phyloP scores from a whole-genome alignment of 2,329 filamentous ascomycete genomes.

The Trichoderma koningii region DNA sequence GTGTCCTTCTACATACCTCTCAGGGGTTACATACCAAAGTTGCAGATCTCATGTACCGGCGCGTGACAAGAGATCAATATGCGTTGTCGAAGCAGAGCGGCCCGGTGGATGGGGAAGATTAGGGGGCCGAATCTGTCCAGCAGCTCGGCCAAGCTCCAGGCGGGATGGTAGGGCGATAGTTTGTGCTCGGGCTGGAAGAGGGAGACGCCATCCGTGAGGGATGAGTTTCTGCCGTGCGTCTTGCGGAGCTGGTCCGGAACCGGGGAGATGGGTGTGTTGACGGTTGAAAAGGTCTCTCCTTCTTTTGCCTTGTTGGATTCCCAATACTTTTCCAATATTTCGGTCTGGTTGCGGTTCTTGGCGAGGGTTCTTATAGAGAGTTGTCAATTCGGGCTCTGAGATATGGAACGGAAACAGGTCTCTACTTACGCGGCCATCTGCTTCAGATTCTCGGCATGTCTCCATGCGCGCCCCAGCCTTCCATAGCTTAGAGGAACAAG shows the following conservation, averaged over 20 bases:
- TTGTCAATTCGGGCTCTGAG: slow-evolving; percentile 31
- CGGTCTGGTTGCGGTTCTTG: slow-evolving; percentile 62
- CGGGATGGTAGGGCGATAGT: slow-evolving; percentile 79
- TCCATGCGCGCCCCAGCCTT: slow-evolving; percentile 83
- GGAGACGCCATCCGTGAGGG: slow-evolving; percentile 62
- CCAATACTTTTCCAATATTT: slow-evolving; percentile 80
- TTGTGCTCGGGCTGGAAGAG: slow-evolving; percentile 63
- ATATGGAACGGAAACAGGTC: not conserved
- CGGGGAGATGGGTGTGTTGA: slow-evolving; percentile 42
- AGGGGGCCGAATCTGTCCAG: slow-evolving; percentile 86
- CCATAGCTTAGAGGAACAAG: slow-evolving; percentile 85
- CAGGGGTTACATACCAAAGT: slow-evolving; percentile 66
- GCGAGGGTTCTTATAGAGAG: slow-evolving; percentile 56
- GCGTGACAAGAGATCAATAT: slow-evolving; percentile 85
- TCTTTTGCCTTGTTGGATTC: slow-evolving; percentile 50
- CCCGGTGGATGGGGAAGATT: slow-evolving; percentile 87
- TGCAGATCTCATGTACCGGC: slow-evolving; percentile 81
- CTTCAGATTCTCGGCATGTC: slow-evolving; percentile 76
- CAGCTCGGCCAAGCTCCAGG: slow-evolving; percentile 75
- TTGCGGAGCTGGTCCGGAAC: slow-evolving; percentile 38
- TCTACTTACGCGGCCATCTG: slow-evolving; percentile 66
- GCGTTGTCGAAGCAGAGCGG: slow-evolving; percentile 80
- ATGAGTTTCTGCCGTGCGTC: slow-evolving; percentile 58
- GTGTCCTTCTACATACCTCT: slow-evolving; percentile 32
- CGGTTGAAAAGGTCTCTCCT: slow-evolving; percentile 39